Conservation (phyloP, 345 rosid species). For the Rubroshorea leprosula region DNA sequence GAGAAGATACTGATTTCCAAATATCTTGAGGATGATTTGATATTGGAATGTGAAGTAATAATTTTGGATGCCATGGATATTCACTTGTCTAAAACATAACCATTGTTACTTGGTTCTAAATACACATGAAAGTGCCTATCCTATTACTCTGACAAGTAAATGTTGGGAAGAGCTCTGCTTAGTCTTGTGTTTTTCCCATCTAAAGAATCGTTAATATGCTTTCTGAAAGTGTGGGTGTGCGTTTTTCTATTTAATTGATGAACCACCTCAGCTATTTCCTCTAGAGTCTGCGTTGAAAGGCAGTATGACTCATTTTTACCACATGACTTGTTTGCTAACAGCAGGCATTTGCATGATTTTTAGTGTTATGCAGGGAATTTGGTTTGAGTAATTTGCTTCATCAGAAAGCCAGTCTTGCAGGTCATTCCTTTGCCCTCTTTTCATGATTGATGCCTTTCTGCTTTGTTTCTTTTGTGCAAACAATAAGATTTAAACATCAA, state of each 20-base stretch:
- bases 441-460: neutral
- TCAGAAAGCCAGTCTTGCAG: neutral
- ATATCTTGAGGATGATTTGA: neutral
- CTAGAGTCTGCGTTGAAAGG: too few species aligned
- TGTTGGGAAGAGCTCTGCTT: too few species aligned
- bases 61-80: neutral
- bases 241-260: too few species aligned
- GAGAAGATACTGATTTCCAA: neutral
- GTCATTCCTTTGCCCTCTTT: neutral
- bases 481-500: neutral
- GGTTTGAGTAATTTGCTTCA: neutral
- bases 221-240: too few species aligned
- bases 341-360: neutral
- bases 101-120: too few species aligned
- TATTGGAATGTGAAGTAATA: neutral
- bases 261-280: too few species aligned
- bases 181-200: too few species aligned
- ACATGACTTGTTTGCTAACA: too few species aligned
- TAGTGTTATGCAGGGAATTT: neutral
- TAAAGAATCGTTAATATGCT: too few species aligned
- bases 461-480: neutral
- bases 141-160: too few species aligned
- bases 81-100: neutral
- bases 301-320: too few species aligned
- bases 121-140: too few species aligned